Evolutionary conservation across 2,329 filamentous ascomycete species (phyloP).

Genomic region (Chlorencoelia australis): DNA sequence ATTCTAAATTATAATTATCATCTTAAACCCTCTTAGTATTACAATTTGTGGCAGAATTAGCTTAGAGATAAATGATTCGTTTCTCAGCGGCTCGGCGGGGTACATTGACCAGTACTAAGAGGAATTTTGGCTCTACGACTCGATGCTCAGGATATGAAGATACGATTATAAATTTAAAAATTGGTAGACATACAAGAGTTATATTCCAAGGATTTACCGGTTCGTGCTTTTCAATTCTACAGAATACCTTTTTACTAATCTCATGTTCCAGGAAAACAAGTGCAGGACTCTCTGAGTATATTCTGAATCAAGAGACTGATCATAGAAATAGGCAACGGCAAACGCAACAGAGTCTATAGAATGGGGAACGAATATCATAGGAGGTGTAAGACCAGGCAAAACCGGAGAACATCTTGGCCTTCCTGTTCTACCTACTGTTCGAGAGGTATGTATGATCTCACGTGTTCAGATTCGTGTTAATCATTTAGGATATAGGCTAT

Average conservation of each 20-base stretch:
- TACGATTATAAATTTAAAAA: slow-evolving; percentile 56
- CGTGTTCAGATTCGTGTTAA: neutral
- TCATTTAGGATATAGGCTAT: slow-evolving; percentile 46
- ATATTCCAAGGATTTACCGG: slow-evolving; percentile 66
- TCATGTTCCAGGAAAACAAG: too few species aligned
- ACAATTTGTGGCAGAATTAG: too few species aligned
- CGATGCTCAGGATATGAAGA: slow-evolving; percentile 31
- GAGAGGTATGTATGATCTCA: slow-evolving; percentile 32
- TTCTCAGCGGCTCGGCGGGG: slow-evolving; percentile 11
- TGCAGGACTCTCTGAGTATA: too few species aligned
- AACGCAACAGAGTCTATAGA: slow-evolving; percentile 67
- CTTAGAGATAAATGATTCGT: slow-evolving; percentile 3
- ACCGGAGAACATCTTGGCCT: slow-evolving; percentile 63
- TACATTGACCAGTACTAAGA: slow-evolving; percentile 5
- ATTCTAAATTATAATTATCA: too few species aligned
- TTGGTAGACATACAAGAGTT: slow-evolving; percentile 55
- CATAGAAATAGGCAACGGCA: slow-evolving; percentile 48
- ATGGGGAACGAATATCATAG: slow-evolving; percentile 74
- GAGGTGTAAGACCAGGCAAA: slow-evolving; percentile 63
- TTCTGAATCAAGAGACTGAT: neutral
- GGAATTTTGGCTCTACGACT: slow-evolving; percentile 14
- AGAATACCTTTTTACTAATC: too few species aligned
- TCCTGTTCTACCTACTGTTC: slow-evolving; percentile 60
- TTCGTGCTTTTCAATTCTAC: slow-evolving; percentile 18
- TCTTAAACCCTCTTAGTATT: too few species aligned